A percentile compares a stretch with the other conserved stretches of the same genome.
These are phyloP conservation scores for Polyporus tsugae DNA, from an alignment of 1,284 basidiomycete species.

Conservation along the genomic window DNA sequence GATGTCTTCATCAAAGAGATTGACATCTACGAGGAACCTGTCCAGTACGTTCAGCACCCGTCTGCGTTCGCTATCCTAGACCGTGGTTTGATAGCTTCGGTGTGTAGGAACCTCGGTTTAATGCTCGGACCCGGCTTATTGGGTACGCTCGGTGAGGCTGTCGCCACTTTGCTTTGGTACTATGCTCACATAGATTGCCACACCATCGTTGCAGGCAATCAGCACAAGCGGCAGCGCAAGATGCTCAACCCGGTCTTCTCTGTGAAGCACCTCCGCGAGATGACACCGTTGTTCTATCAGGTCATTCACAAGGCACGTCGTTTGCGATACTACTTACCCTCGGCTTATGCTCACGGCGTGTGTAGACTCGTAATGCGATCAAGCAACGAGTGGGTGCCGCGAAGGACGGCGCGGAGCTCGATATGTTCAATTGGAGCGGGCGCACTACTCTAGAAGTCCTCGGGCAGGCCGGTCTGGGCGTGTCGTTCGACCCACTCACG, in stretches of 20 bases:
- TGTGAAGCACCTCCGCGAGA: constrained; percentile 31
- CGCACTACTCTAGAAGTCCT: constrained; percentile 34
- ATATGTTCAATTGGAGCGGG: constrained; percentile 34
- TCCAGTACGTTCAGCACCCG: constrained; percentile 14
- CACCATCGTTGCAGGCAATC: constrained; percentile 29
- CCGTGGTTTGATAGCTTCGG: background rate
- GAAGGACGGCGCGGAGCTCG: constrained; percentile 25
- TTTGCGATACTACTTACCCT: background rate
- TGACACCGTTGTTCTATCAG: constrained; percentile 28
- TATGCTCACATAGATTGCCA: background rate
- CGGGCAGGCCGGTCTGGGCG: constrained; percentile 31
- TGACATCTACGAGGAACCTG: constrained; percentile 39
- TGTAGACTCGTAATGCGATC: constrained; percentile 31
- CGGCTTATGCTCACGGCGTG: background rate
- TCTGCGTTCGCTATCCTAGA: background rate
- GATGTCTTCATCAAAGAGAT: constrained; percentile 44
- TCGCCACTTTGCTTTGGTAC: background rate
- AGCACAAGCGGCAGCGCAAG: constrained; percentile 34
- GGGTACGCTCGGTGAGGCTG: constrained; percentile 19
- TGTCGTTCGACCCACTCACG: constrained; percentile 32
- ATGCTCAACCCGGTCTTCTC: constrained; percentile 36
- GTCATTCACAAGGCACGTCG: constrained; percentile 26
- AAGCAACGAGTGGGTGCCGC: constrained; percentile 16
- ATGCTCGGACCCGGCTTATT: constrained; percentile 31
- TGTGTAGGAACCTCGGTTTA: constrained; percentile 14